Evolutionary conservation across 2,329 filamentous ascomycete genomes (phyloP).

Genomic region (Tolypocladium capitatum): DNA sequence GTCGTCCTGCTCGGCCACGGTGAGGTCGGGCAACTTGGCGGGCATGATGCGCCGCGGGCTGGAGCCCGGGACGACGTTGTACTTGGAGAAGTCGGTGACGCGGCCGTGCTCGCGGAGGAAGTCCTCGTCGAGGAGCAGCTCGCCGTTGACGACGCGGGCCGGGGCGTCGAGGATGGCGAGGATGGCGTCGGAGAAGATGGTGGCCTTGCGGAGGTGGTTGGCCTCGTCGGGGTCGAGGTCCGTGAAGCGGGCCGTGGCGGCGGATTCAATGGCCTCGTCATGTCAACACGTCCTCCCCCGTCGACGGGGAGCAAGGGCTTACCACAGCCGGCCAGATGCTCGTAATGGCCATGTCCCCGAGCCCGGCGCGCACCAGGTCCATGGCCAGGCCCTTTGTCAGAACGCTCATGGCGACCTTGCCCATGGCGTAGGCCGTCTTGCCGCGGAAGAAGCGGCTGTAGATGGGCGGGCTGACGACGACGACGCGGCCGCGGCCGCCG

Average conservation of each 20-base stretch:
- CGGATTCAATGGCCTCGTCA: constrained; percentile 52
- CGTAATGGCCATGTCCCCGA: constrained; percentile 59
- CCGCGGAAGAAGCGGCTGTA: constrained; percentile 76
- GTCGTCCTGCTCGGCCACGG: constrained; percentile 66
- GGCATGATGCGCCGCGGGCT: constrained; percentile 70
- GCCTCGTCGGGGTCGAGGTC: constrained; percentile 28
- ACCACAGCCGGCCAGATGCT: constrained; percentile 73
- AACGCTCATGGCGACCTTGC: constrained; percentile 72
- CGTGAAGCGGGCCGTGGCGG: constrained; percentile 49
- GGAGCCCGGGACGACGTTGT: constrained; percentile 52
- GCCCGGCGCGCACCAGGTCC: constrained; percentile 51
- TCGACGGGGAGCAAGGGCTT: constrained; percentile 13
- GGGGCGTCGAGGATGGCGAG: constrained; percentile 55
- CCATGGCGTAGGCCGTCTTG: constrained; percentile 72
- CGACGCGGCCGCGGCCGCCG: constrained; percentile 50
- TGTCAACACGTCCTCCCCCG: not conserved
- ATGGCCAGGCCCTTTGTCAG: constrained; percentile 70
- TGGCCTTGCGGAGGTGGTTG: constrained; percentile 52
- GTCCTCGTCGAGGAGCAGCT: constrained; percentile 66
- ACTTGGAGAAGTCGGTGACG: constrained; percentile 58
- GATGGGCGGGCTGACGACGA: constrained; percentile 74
- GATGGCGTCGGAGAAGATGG: constrained; percentile 70
- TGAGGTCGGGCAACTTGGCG: constrained; percentile 49
- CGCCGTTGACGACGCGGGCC: constrained; percentile 51
- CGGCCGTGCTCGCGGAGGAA: constrained; percentile 54